phyloP scores from a whole-genome alignment of 345 rosid genomes.

The Eucalyptus fibrosa region DNA sequence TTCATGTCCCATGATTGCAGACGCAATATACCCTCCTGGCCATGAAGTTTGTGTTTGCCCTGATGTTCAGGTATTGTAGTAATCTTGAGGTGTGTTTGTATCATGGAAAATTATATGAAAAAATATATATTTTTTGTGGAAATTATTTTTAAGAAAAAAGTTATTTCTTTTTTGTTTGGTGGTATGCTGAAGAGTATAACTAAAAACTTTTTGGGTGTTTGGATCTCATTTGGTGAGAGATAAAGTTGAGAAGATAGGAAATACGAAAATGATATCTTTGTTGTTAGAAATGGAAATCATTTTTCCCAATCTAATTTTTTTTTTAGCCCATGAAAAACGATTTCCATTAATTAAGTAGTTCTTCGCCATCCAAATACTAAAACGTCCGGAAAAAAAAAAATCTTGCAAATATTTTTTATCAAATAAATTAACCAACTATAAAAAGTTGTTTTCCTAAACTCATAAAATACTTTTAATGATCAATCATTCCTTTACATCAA shows the following conservation, averaged over 20 bases:
- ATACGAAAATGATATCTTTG: not conserved
- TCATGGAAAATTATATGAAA: not conserved
- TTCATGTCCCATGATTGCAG: conserved; percentile 57
- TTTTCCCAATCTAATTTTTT: not conserved
- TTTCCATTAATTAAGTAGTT: not conserved
- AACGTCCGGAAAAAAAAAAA: not conserved
- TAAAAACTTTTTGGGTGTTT: not conserved
- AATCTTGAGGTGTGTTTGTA: not conserved
- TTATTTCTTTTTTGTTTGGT: not conserved
- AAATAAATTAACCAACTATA: not conserved
- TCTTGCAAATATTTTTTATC: not conserved
- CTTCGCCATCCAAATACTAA: not conserved
- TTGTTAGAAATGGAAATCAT: not conserved
- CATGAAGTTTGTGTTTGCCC: conserved; percentile 61
- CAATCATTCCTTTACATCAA: not conserved
- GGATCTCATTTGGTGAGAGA: not conserved
- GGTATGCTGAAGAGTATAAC: not conserved
- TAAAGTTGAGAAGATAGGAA: not conserved
- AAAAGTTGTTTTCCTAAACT: not conserved
- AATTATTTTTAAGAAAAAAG: not conserved
- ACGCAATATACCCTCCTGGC: conserved; percentile 83
- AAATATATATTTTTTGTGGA: not conserved
- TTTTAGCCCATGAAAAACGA: not conserved
- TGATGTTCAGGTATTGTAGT: conserved; percentile 36
- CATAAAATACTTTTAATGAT: not conserved